Evolutionary conservation across 768 basidiomycete genomes (phyloP).

Genomic region (Phylloporus arenicola): DNA sequence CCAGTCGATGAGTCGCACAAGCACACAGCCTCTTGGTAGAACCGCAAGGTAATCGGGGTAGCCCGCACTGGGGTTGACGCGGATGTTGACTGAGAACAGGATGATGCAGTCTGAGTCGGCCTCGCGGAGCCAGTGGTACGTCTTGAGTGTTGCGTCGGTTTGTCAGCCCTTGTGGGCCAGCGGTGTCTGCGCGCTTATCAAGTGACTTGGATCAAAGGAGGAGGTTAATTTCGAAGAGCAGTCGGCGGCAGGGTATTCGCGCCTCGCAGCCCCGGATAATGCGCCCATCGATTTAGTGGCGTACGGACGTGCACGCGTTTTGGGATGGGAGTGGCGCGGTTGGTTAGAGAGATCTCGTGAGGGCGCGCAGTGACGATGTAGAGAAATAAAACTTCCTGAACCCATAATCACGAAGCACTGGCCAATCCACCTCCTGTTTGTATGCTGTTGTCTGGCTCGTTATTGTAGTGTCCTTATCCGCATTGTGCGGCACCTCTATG

Average conservation of each 20-base stretch:
- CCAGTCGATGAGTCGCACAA: no score
- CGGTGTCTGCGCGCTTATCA: no score
- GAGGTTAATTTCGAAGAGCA: slow-evolving; percentile 87
- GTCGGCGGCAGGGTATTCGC: slow-evolving; percentile 82
- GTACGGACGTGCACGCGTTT: slow-evolving; percentile 52
- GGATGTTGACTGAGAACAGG: slow-evolving; percentile 69
- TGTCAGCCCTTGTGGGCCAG: no score
- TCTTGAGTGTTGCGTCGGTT: not conserved
- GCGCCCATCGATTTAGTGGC: no score
- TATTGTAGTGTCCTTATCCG: no score
- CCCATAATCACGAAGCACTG: no score
- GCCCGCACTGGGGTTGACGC: slow-evolving; percentile 78
- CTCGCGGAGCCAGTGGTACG: slow-evolving; percentile 63
- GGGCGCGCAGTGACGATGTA: slow-evolving; percentile 15
- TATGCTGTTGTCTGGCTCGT: no score
- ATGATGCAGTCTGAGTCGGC: slow-evolving; percentile 63
- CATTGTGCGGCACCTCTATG: no score
- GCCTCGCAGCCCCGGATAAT: slow-evolving; percentile 89
- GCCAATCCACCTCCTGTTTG: no score
- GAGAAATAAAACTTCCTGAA: no score
- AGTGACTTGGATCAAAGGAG: slow-evolving; percentile 52
- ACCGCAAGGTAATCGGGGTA: slow-evolving; percentile 78
- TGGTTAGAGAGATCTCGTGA: slow-evolving; percentile 14
- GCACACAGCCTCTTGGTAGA: no score
- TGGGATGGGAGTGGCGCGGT: slow-evolving; percentile 36